These are phyloP conservation scores for Aethionema arabicum DNA, from an alignment of 345 rosid genomes.

Conservation along the genomic window DNA sequence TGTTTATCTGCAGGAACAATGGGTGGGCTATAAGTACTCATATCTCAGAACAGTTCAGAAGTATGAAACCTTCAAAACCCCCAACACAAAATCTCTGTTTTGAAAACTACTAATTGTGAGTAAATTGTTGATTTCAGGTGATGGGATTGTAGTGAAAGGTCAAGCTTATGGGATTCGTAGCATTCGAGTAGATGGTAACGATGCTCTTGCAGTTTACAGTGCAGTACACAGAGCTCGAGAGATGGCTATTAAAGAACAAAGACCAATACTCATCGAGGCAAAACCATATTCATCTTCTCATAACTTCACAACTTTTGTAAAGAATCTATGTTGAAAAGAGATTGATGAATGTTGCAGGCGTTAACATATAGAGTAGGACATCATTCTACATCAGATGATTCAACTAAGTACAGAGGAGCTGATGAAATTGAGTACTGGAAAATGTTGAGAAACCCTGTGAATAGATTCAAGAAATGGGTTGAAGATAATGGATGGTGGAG, in stretches of 20 bases:
- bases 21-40: slow-evolving; percentile 93
- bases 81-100: slow-evolving; percentile 10
- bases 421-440: slow-evolving; percentile 76
- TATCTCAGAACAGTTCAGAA: slow-evolving; percentile 69
- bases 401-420: slow-evolving; percentile 63
- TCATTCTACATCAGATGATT: slow-evolving; percentile 89
- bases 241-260: slow-evolving; percentile 57
- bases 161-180: slow-evolving; percentile 72
- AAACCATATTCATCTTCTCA: background rate
- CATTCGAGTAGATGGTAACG: slow-evolving; percentile 87
- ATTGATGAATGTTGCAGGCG: slow-evolving; percentile 38
- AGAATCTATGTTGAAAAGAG: background rate
- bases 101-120: background rate
- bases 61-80: slow-evolving; percentile 34
- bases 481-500: slow-evolving; percentile 78
- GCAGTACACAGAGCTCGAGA: slow-evolving; percentile 62
- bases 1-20: slow-evolving; percentile 78
- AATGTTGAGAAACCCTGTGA: slow-evolving; percentile 61
- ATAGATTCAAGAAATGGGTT: slow-evolving; percentile 61
- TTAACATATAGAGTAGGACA: slow-evolving; percentile 78
- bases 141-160: slow-evolving; percentile 76
- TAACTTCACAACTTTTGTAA: background rate
- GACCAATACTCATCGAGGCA: slow-evolving; percentile 73
- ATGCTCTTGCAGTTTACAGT: slow-evolving; percentile 70
- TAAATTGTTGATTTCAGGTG: slow-evolving; percentile 45